A percentile compares a stretch with the other conserved stretches of the same genome.
These are phyloP conservation scores for Herpetomonas samuelpessoai DNA, from an alignment of 208 protist genomes.

Conservation along the genomic window DNA sequence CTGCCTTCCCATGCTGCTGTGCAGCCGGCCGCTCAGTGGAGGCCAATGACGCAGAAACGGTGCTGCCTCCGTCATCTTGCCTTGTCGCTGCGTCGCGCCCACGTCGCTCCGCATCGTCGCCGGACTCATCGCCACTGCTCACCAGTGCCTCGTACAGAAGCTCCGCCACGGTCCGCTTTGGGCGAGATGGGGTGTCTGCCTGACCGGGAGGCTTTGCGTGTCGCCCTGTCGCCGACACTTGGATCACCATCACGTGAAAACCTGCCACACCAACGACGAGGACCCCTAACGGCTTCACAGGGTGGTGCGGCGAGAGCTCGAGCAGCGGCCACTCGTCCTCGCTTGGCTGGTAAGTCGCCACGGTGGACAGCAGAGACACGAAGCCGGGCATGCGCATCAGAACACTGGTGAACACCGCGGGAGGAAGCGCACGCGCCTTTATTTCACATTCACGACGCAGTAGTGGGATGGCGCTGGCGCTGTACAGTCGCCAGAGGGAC, in stretches of 20 bases:
- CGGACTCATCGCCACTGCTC: constrained; percentile 4
- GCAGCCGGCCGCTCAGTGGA: no score
- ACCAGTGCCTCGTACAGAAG: background rate
- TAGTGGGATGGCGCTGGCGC: constrained; percentile 30
- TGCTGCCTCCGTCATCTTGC: no score
- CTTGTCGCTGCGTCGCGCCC: background rate
- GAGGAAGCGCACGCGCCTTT: constrained; percentile 17
- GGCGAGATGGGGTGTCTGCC: background rate
- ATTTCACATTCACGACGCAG: constrained; percentile 25
- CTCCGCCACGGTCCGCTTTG: background rate
- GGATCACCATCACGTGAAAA: background rate
- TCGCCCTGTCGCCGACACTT: background rate
- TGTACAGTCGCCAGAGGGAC: constrained; percentile 24
- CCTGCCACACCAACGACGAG: background rate
- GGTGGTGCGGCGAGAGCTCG: background rate
- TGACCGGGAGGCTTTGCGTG: background rate
- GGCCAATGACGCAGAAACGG: no score
- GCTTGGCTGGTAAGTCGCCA: background rate
- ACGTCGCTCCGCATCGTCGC: background rate
- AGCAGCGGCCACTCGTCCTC: background rate
- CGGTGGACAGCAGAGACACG: background rate
- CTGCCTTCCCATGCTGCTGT: no score
- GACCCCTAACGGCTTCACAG: background rate
- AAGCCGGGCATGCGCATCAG: constrained; percentile 12
- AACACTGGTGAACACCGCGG: constrained; percentile 10